Base-by-base conservation (phyloP, 768 basidiomycete species). In the Boletellus ananiceps region DNA sequence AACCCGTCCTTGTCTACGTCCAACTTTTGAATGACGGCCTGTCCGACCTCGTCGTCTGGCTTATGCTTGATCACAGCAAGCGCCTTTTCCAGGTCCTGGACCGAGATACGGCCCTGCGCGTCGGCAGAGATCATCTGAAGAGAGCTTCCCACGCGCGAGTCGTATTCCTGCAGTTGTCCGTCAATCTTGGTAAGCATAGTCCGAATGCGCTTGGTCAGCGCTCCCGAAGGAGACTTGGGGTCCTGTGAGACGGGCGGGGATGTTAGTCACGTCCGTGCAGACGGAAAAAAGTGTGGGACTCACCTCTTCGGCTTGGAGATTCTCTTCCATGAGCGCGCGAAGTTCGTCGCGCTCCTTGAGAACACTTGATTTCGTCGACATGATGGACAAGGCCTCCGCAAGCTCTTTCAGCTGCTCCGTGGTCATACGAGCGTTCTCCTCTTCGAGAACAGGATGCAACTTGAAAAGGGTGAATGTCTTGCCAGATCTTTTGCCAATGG, bases 111-210 rank as follows among this genome's bases (percentile, higher is more conserved):
- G 43, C 96, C 96, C 59, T 91, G 87, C 0, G 86, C 77, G 58
- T 90, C 88, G 23, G 85, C 82, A 50, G 85, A 86, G 55, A 93
- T 91, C 77, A 90, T 82, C 68, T 93, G 88, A 45, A 93, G 74
- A 29, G 88, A 88, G 55, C 74, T 83, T 36, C 88, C 90, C 29
- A 94, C 90, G 50, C 88, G 86, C 37, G 76, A 74, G 67, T 99
- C 96, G 70, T 98, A 98, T 52, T 84, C 92, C 59, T 89, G 81
- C 13, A 98, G 78, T 64, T 98, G 96, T 31, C 76, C 67, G 71
- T 98, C 95, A 66, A 99, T 86, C 75, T 96, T 95, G 57, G 85
- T 92, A 40, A 99, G 79, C 93, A 98, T 97, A 19, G 81, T 78
- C 46, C 92, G 87, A 68, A 99, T 94, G 42, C 93, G 90, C 74